Percentiles rank a stretch among this genome's conserved stretches.
phyloP scores from a whole-genome alignment of 768 basidiomycete species.

The Hemileccinum impolitum region DNA sequence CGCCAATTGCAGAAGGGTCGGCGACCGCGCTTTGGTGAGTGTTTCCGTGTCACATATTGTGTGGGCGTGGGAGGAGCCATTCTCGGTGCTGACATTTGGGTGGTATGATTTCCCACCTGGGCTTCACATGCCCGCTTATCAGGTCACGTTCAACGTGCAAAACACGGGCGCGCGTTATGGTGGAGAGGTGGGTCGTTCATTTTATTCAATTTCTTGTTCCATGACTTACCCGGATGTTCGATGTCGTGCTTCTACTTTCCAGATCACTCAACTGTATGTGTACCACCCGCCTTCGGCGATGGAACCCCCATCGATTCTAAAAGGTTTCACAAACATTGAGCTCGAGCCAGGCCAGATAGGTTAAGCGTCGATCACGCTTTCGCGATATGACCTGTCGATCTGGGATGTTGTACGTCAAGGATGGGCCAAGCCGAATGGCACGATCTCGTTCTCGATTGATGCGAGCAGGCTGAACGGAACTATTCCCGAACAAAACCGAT shows the following conservation, averaged over 20 bases:
- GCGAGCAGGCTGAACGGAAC: slow-evolving; percentile 58
- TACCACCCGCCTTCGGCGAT: slow-evolving; percentile 59
- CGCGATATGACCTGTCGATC: slow-evolving; percentile 67
- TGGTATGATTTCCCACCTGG: slow-evolving; percentile 21
- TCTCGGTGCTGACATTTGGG: neutral
- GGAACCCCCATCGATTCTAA: slow-evolving; percentile 70
- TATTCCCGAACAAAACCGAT: slow-evolving; percentile 6
- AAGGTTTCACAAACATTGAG: slow-evolving; percentile 63
- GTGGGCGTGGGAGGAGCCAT: too few species aligned
- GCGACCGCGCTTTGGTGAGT: slow-evolving; percentile 57
- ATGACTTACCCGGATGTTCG: too few species aligned
- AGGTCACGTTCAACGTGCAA: slow-evolving; percentile 58
- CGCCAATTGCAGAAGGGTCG: slow-evolving; percentile 53
- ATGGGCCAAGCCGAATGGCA: slow-evolving; percentile 68
- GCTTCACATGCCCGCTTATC: slow-evolving; percentile 65
- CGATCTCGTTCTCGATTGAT: slow-evolving; percentile 60
- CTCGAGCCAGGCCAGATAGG: slow-evolving; percentile 45
- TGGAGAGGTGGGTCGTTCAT: slow-evolving; percentile 51
- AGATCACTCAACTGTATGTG: slow-evolving; percentile 77
- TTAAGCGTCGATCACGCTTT: slow-evolving; percentile 53
- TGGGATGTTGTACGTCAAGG: slow-evolving; percentile 76
- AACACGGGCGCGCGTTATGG: slow-evolving; percentile 65
- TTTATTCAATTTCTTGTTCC: neutral
- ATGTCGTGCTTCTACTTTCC: neutral
- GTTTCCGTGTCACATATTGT: too few species aligned